Evolutionary conservation across 2,329 filamentous ascomycete genomes (phyloP).

Genomic region (Colletotrichum spinosum): DNA sequence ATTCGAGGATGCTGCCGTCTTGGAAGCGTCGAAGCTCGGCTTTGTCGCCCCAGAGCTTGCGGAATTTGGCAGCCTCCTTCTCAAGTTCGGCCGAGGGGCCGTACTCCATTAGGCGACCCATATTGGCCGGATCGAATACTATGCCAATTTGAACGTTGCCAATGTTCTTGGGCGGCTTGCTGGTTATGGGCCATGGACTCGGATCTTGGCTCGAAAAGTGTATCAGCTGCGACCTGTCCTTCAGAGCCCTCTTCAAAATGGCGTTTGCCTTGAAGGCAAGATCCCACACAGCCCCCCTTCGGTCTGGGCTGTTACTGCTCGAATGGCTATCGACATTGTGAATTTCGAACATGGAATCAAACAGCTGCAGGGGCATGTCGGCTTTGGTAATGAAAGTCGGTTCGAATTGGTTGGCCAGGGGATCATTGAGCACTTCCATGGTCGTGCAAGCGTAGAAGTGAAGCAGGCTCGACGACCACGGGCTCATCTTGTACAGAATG

Average conservation of each 20-base stretch:
- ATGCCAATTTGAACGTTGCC: constrained; percentile 72
- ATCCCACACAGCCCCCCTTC: constrained; percentile 56
- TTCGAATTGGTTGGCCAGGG: constrained; percentile 82
- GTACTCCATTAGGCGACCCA: constrained; percentile 83
- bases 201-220: constrained; percentile 61
- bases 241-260: constrained; percentile 77
- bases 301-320: constrained; percentile 48
- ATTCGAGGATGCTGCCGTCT: constrained; percentile 93
- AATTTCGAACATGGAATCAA: constrained; percentile 60
- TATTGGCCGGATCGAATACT: constrained; percentile 78
- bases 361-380: constrained; percentile 66
- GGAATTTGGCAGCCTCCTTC: constrained; percentile 83
- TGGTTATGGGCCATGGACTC: constrained; percentile 59
- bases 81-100: constrained; percentile 90
- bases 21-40: constrained; percentile 94
- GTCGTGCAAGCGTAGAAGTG: constrained; percentile 81
- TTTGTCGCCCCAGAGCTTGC: constrained; percentile 94
- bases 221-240: constrained; percentile 78
- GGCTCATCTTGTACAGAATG: constrained; percentile 88
- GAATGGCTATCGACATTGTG: constrained; percentile 46
- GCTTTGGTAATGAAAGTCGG: constrained; percentile 80
- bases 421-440: constrained; percentile 79
- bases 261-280: constrained; percentile 71
- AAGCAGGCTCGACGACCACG: constrained; percentile 83
- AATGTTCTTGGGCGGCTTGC: constrained; percentile 5